These are phyloP conservation scores for Nothopassalora personata DNA, from an alignment of 2,329 filamentous ascomycete genomes.

Conservation along the genomic window DNA sequence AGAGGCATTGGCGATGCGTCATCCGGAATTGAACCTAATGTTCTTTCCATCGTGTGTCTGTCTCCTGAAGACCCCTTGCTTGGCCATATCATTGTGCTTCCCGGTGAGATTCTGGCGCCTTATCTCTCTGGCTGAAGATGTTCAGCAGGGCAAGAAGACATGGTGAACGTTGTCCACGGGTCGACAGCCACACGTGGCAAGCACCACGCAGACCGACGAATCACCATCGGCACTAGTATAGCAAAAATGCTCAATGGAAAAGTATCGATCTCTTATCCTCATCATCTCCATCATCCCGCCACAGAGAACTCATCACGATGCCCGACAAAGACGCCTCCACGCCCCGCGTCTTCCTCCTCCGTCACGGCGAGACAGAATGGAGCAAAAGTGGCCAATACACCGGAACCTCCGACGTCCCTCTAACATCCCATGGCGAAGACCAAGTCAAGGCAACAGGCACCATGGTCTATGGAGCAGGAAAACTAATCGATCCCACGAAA, in stretches of 20 bases:
- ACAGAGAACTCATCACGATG: conserved; percentile 18
- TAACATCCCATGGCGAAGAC: conserved; percentile 74
- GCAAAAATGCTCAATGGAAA: conserved; percentile 2
- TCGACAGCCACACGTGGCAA: neutral
- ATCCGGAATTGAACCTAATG: neutral
- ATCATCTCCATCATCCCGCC: neutral
- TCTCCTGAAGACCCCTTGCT: neutral
- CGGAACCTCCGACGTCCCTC: conserved; percentile 74
- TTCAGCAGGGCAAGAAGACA: neutral
- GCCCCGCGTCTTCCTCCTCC: conserved; percentile 73
- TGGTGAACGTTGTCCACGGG: neutral
- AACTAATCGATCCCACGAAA: conserved; percentile 48
- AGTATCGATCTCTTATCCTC: neutral
- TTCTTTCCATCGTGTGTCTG: neutral
- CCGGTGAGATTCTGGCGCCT: neutral
- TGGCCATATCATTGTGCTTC: neutral
- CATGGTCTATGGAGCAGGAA: conserved; percentile 46
- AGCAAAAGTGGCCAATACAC: conserved; percentile 77
- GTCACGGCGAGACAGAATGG: conserved; percentile 95
- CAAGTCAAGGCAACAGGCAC: conserved; percentile 44
- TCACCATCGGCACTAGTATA: neutral
- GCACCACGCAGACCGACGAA: neutral
- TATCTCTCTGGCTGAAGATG: neutral
- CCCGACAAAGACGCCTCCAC: conserved; percentile 42
- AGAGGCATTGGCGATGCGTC: neutral